A percentile compares a stretch with the other conserved stretches of the same genome.
Conservation (phyloP, 768 basidiomycete species). For the Pleurotus citrinopileatus region DNA sequence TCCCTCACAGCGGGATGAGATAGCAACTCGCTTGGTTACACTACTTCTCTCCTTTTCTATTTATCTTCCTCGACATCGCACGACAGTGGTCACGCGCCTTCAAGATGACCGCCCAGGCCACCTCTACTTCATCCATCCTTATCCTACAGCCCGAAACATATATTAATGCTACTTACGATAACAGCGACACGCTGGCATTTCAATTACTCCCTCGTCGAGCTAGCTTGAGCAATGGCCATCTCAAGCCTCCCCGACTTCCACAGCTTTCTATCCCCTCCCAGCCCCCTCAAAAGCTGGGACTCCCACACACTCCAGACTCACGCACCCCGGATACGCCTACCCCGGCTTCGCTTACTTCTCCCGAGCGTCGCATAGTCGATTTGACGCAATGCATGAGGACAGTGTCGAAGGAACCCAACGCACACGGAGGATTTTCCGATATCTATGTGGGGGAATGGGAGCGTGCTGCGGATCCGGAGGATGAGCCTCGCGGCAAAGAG, state of each 20-base stretch:
- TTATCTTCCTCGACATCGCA: background rate
- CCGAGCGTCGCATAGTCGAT: slow-evolving; percentile 13
- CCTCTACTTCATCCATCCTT: background rate
- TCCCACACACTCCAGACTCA: background rate
- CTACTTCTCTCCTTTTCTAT: background rate
- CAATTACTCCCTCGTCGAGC: background rate
- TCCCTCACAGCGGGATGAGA: background rate
- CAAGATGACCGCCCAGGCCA: background rate
- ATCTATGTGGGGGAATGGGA: slow-evolving; percentile 20
- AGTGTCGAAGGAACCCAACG: slow-evolving; percentile 10
- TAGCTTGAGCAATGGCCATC: background rate
- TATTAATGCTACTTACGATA: background rate
- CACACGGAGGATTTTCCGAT: slow-evolving; percentile 26
- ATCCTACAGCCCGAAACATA: background rate
- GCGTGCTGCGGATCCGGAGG: background rate
- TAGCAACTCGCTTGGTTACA: background rate
- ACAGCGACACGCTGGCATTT: background rate
- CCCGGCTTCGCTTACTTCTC: background rate
- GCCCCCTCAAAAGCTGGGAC: background rate
- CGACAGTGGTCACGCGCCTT: background rate
- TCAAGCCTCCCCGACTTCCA: slow-evolving; percentile 3
- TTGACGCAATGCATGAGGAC: slow-evolving; percentile 17
- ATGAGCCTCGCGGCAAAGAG: background rate
- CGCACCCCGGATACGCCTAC: slow-evolving; percentile 4
- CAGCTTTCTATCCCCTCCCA: slow-evolving; percentile 6